Percentiles rank a stretch among this genome's conserved stretches.
phyloP scores from a whole-genome alignment of 169 alveolate species.

The Eimeria brunetti region DNA sequence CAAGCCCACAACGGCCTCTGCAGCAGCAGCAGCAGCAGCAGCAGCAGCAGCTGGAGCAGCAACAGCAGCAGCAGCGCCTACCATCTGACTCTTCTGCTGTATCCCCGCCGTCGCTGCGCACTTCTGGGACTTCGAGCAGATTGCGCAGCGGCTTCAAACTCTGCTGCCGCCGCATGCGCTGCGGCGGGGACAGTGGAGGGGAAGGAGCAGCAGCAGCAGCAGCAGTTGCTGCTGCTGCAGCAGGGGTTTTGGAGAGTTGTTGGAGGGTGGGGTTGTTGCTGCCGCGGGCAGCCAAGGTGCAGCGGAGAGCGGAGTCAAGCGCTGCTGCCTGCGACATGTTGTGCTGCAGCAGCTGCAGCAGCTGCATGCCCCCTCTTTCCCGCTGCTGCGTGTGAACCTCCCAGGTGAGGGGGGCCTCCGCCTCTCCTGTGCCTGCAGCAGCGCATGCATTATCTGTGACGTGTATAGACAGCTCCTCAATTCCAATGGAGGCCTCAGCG shows the following conservation, averaged over 20 bases:
- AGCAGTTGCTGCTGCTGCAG: neutral
- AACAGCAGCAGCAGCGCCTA: neutral
- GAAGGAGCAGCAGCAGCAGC: neutral
- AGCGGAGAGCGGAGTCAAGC: conserved; percentile 63
- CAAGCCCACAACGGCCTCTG: neutral
- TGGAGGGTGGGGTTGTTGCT: conserved; percentile 40
- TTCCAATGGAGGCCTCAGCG: conserved; percentile 27
- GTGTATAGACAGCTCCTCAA: conserved; percentile 67
- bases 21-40: neutral
- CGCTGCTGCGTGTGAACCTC: conserved; percentile 61
- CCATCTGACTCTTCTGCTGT: conserved; percentile 36
- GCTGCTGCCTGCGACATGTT: conserved; percentile 73
- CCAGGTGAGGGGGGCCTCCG: conserved; percentile 66
- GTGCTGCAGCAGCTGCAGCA: conserved; percentile 77
- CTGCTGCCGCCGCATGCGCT: conserved; percentile 47
- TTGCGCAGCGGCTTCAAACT: conserved; percentile 15
- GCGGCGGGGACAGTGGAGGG: neutral
- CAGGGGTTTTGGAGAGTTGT: neutral
- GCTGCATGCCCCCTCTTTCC: conserved; percentile 53
- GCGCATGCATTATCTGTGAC: conserved; percentile 37
- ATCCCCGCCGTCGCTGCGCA: conserved; percentile 58
- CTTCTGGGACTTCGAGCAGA: conserved; percentile 25
- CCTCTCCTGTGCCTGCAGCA: conserved; percentile 49
- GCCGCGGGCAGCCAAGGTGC: conserved; percentile 62
- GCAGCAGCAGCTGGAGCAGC: neutral